Evolutionary conservation across 2,329 filamentous ascomycete genomes (phyloP), one percentile per base, ranked within the genome.

Genomic region (Malbranchea cinnamomea): DNA sequence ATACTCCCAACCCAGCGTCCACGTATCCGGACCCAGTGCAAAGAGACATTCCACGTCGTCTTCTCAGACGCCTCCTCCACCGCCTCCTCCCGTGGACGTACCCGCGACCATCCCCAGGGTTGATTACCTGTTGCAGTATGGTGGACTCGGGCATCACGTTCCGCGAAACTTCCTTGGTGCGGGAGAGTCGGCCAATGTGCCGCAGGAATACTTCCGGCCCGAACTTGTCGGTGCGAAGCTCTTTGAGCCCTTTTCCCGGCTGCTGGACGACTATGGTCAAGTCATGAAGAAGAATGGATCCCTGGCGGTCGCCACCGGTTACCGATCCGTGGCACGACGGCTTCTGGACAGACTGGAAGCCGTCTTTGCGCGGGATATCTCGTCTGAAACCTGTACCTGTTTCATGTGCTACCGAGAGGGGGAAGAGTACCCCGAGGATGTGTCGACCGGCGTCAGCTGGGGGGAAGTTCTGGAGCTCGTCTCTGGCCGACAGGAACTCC

Each of bases 381-480:
- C 85, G 0, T 74, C 74, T 0, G 75, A 93, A 45, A 74, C 77
- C n/a, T 95, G 87, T 50, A 61, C 65, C 24, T 95, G 87, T 52
- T 63, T 89, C 33, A 81, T 94, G 64, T 95, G 87, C 48, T 71
- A 77, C 26, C n/a, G n/a, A n/a, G n/a, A n/a, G n/a, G 59, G 69
- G 21, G 67, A 74, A 21, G 68, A 77, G 10, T 45, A 56, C 28
- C 56, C 67, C 16, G 59, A 60, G 20, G 70, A 74, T 38, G 68
- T 65, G 32, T 44, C 44, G 4, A 43, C 48, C 2, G 85, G 84
- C 2, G 65, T 94, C 17, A 89, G 82, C 38, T 98, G 87, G 87
- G 87, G 89, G 6, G 87, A 95, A 49, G 84, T 95, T 8, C 59
- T 98, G 14, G 89, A 98, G 54, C 75, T 85, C 49, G 84, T 93